These are phyloP conservation scores for Zygnema circumcarinatum DNA, from an alignment of 139 green algal species.

Conservation along the genomic window DNA sequence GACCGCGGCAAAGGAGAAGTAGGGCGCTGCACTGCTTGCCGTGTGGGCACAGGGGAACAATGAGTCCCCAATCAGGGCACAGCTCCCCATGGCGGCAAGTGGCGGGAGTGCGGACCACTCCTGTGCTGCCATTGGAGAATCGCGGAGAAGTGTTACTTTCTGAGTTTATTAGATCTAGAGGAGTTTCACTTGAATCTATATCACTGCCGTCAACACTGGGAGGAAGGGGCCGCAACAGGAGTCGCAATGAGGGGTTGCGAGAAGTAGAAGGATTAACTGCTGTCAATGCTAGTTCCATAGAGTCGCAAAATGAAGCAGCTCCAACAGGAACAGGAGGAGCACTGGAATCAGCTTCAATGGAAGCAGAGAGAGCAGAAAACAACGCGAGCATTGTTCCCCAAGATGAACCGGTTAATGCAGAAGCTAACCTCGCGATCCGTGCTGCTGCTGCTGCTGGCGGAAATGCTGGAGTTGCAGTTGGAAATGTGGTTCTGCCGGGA, in stretches of 20 bases:
- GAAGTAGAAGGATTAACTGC: neutral
- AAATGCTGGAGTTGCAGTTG: neutral
- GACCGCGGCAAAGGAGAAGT: neutral
- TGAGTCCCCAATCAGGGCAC: neutral
- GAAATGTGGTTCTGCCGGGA: neutral
- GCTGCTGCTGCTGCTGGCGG: neutral
- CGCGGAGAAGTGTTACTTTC: neutral
- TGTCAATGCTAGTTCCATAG: too few relatives aligned
- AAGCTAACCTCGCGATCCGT: neutral
- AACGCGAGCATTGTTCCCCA: neutral
- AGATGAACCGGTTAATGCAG: neutral
- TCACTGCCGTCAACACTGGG: too few relatives aligned
- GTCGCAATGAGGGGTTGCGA: neutral
- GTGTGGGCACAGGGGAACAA: neutral
- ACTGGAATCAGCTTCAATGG: neutral
- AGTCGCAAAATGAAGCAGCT: neutral
- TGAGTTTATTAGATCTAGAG: neutral
- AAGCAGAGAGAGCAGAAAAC: neutral
- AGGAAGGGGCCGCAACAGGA: neutral
- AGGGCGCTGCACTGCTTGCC: neutral
- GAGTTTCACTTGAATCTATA: too few relatives aligned
- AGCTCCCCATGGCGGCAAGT: neutral
- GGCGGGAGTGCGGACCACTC: neutral
- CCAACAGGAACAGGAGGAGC: neutral
- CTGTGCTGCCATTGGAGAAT: neutral